Conservation (phyloP, 2,329 filamentous ascomycete genomes). For the Pezicula neosporulosa region DNA sequence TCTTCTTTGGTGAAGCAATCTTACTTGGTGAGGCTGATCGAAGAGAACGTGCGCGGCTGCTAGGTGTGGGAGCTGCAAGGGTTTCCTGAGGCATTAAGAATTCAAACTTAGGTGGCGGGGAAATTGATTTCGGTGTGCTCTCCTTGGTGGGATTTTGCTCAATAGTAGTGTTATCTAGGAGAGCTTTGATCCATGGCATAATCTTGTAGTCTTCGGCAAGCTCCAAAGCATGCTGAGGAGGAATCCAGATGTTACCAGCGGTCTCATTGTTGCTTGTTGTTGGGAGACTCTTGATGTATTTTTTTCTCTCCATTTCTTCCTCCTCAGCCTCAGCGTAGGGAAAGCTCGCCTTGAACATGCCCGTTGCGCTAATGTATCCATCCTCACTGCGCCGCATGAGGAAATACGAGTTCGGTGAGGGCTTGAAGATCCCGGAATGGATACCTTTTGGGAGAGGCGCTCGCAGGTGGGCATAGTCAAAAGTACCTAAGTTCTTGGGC, state of each 20-base stretch:
- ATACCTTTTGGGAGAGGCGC: conserved; percentile 91
- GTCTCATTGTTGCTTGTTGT: conserved; percentile 88
- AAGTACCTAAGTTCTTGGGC: conserved; percentile 71
- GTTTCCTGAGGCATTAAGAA: conserved; percentile 47
- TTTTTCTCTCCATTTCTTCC: conserved; percentile 71
- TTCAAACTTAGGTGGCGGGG: conserved; percentile 70
- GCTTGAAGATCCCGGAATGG: conserved; percentile 88
- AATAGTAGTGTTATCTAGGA: conserved; percentile 86
- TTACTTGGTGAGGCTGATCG: conserved; percentile 55
- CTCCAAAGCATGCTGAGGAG: conserved; percentile 74
- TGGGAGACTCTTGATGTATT: conserved; percentile 77
- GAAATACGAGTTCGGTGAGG: conserved; percentile 85
- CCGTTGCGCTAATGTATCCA: conserved; percentile 80
- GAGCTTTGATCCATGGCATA: conserved; percentile 81
- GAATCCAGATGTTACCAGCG: conserved; percentile 95
- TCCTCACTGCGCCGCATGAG: conserved; percentile 89
- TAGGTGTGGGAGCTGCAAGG: conserved; percentile 30
- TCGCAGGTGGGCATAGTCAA: conserved; percentile 94
- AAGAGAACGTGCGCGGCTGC: conserved; percentile 42
- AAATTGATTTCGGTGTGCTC: conserved; percentile 67
- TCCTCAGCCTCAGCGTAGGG: conserved; percentile 71
- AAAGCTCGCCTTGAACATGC: conserved; percentile 91
- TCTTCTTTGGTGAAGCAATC: conserved; percentile 43
- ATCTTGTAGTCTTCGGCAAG: conserved; percentile 88
- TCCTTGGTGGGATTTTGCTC: conserved; percentile 34